These are phyloP conservation scores for Artemisia argyi DNA, from an alignment of 129 eudicot genomes.

Conservation along the genomic window DNA sequence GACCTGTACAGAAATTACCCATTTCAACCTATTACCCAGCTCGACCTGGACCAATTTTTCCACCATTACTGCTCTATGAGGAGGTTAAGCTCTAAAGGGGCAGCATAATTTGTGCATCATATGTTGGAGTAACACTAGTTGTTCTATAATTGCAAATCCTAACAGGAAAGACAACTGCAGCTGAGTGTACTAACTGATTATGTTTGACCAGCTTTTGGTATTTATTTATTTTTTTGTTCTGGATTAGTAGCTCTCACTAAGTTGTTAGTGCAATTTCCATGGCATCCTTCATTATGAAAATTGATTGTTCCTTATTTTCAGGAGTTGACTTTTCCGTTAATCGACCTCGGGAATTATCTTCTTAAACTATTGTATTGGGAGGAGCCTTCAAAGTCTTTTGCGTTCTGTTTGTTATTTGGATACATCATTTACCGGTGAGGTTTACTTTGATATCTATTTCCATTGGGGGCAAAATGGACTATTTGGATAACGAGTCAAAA, in stretches of 20 bases:
- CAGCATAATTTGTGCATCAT: not conserved
- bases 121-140: not conserved
- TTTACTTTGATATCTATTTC: constrained; percentile 18
- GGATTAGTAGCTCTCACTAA: not conserved
- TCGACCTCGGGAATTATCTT: constrained; percentile 44
- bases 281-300: not conserved
- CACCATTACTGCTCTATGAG: not conserved
- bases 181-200: not conserved
- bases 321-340: constrained; percentile 74
- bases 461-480: not conserved
- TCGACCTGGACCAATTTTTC: not conserved
- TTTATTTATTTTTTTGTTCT: constrained; percentile 4
- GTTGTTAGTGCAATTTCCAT: not conserved
- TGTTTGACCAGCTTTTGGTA: not conserved
- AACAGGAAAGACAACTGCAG: too few species aligned
- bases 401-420: constrained; percentile 61
- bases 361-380: constrained; percentile 62
- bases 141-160: not conserved
- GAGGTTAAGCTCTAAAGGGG: constrained; percentile 3
- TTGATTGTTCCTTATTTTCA: constrained; percentile 35
- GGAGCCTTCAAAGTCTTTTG: constrained; percentile 59
- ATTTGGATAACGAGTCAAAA: too few species aligned
- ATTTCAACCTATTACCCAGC: not conserved
- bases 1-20: not conserved
- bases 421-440: constrained; percentile 67